A percentile compares a stretch with the other conserved stretches of the same genome.
Evolutionary conservation across 495 filamentous ascomycete genomes (phyloP).

Genomic region (Paragyromitra xinjiangensis): DNA sequence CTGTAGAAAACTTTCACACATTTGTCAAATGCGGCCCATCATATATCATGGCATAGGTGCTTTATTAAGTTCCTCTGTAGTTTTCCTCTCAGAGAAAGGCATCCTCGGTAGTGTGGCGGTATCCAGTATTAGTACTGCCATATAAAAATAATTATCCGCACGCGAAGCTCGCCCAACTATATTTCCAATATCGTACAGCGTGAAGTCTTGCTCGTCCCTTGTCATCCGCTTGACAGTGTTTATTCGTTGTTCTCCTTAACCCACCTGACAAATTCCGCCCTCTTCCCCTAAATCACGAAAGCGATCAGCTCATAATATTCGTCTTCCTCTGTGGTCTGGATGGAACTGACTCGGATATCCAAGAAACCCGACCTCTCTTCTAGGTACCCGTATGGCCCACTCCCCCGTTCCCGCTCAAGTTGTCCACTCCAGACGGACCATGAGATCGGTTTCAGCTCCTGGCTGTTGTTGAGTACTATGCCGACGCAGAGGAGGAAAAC

Average conservation of each 20-base stretch:
- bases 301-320: slow-evolving; percentile 59
- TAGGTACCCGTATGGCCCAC: slow-evolving; percentile 64
- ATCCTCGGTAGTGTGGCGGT: too few species aligned
- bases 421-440: slow-evolving; percentile 86
- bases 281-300: slow-evolving; percentile 70
- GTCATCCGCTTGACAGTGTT: neutral
- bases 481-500: slow-evolving; percentile 74
- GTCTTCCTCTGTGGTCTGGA: slow-evolving; percentile 63
- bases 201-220: neutral
- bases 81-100: neutral
- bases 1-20: neutral
- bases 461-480: slow-evolving; percentile 72
- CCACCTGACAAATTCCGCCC: slow-evolving; percentile 80
- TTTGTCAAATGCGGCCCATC: neutral
- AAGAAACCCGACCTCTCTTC: slow-evolving; percentile 74
- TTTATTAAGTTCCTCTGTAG: neutral
- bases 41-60: neutral
- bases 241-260: slow-evolving; percentile 61
- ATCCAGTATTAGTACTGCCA: too few species aligned
- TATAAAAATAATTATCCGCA: too few species aligned
- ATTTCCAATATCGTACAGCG: neutral
- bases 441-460: slow-evolving; percentile 69
- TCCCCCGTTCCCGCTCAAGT: slow-evolving; percentile 72
- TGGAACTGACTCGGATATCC: slow-evolving; percentile 70
- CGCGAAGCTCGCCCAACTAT: neutral